Evolutionary conservation across 75 land plant genomes (phyloP).

Genomic region (Pinus albicaulis): DNA sequence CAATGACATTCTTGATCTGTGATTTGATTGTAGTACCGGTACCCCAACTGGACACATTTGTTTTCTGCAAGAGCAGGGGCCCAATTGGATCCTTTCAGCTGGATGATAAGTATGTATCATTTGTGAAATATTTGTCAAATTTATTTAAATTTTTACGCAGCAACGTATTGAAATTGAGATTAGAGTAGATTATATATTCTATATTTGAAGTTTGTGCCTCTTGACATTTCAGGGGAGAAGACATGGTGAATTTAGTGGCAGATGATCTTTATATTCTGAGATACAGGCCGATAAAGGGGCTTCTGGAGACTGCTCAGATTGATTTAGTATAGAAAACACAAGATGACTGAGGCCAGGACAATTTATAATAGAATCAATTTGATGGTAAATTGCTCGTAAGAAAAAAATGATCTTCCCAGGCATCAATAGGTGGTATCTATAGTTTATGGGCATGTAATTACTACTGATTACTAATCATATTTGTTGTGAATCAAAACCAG

Average conservation of each 20-base stretch:
- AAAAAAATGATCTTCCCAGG: too few relatives aligned
- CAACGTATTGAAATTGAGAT: neutral
- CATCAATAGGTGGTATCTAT: too few relatives aligned
- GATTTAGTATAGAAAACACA: constrained; percentile 53
- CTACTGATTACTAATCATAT: too few relatives aligned
- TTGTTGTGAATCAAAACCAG: too few relatives aligned
- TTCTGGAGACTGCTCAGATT: constrained; percentile 72
- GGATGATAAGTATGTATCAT: constrained; percentile 62
- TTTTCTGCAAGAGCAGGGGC: constrained; percentile 72
- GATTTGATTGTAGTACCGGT: constrained; percentile 54
- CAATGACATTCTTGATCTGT: neutral
- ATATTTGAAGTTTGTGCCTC: neutral
- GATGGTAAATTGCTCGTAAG: too few relatives aligned
- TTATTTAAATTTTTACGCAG: neutral
- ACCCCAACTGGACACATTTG: constrained; percentile 77
- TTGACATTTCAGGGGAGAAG: constrained; percentile 58
- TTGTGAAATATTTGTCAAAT: neutral
- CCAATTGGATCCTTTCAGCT: constrained; percentile 72
- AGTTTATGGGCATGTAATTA: too few relatives aligned
- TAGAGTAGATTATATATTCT: neutral
- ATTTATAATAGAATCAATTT: too few relatives aligned
- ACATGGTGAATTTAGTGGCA: constrained; percentile 60
- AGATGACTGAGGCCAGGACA: too few relatives aligned
- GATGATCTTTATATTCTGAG: constrained; percentile 75
- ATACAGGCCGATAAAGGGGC: constrained; percentile 71